Conservation (phyloP, 768 basidiomycete species). For the Boletus pseudo-olivaceus region DNA sequence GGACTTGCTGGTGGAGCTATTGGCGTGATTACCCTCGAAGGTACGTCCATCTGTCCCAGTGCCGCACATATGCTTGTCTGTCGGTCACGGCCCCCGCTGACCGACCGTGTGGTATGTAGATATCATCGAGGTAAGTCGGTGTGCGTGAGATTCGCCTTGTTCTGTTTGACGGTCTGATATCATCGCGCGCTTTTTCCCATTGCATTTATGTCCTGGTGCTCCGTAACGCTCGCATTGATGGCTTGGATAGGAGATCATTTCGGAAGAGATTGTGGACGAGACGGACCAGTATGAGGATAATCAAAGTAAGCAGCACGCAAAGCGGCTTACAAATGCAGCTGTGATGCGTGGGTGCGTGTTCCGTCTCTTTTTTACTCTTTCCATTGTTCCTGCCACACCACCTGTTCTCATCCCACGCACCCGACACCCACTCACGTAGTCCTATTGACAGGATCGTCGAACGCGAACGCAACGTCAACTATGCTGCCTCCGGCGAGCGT, state of each 20-base stretch:
- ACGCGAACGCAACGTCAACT: conserved; percentile 39
- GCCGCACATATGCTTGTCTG: no score
- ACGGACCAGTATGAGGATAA: conserved; percentile 91
- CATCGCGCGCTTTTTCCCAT: no score
- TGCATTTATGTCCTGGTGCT: background rate
- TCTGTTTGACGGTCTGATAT: background rate
- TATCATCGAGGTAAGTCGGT: conserved; percentile 58
- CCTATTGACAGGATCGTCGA: conserved; percentile 46
- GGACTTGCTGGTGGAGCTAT: conserved; percentile 81
- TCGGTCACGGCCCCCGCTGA: no score
- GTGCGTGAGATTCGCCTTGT: conserved; percentile 3
- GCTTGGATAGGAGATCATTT: conserved; percentile 76
- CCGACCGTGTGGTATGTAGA: conserved; percentile 48
- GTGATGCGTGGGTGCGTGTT: conserved; percentile 69
- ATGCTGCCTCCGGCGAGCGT: conserved; percentile 29
- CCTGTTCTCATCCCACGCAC: no score
- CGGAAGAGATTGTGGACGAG: conserved; percentile 94
- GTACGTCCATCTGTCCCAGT: conserved; percentile 31
- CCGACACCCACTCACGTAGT: background rate
- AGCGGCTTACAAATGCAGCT: conserved; percentile 64
- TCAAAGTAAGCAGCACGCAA: conserved; percentile 70
- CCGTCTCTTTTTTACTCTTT: no score
- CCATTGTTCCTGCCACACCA: no score
- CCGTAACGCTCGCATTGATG: background rate
- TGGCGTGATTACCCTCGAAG: conserved; percentile 89